Base-by-base conservation (phyloP, 1,284 basidiomycete genomes). In the Trichosporon sp. region DNA sequence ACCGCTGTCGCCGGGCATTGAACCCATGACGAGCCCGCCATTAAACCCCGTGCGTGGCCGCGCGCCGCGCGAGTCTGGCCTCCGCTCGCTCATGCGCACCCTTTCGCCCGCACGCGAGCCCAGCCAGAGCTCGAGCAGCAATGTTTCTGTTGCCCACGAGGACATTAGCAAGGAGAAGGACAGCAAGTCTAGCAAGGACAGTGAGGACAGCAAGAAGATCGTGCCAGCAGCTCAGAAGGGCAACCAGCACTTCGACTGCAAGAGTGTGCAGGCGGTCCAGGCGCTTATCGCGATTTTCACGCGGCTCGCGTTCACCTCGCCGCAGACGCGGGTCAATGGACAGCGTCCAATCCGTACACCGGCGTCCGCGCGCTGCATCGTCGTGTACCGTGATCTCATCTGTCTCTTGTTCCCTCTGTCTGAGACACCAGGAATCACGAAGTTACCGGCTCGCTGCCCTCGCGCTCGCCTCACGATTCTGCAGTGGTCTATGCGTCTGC, bases 401-500 rank as follows among this genome's bases (percentile, higher is more conserved):
- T 77, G 77, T 59, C 79, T 87, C 32, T 78, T 87, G 19, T 82
- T 79, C 16, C 80, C 81, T 1, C 70, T 76, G 19, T 74, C 73
- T 32, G 70, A 78, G 71, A 69, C 71, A 38, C 73, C 71, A 16
- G 72, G 65, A n/a, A 70, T 66, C 65, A 70, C 78, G 67, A 74
- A 74, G 51, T 74, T 82, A 19, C 79, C 81, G 1, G 82, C 84
- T 16, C 74, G 78, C 32, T 91, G 90, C 37, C 83, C 88, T 0
- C 86, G 88, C 19, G 90, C 92, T 0, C 87, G 93, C 31, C 82
- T 98, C 16, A 86, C 89, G 2, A 88, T 92, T 1, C 85, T 99
- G 8, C 93, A 96, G 79, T 97, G 96, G 87, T 81, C 97, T 71
- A 89, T 96, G 85, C 90, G 94, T 11, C 86, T 99, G 26, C 88